A percentile compares a stretch with the other conserved stretches of the same genome.
Evolutionary conservation across 2,329 filamentous ascomycete genomes (phyloP).

Genomic region (Aspergillus sp.): DNA sequence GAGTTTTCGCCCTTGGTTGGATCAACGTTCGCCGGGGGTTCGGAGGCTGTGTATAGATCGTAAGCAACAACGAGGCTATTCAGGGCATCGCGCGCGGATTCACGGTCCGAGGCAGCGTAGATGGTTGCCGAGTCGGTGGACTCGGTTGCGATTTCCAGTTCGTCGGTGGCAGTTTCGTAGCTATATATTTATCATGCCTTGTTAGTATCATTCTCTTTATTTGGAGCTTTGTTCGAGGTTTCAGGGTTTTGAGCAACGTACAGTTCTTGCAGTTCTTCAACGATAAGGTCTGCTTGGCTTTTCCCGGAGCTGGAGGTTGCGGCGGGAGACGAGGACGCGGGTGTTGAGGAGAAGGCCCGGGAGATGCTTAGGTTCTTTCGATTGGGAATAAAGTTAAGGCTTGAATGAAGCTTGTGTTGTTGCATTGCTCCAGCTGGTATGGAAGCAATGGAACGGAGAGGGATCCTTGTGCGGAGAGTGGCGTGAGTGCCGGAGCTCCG

Average conservation of each 20-base stretch:
- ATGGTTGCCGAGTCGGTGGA: conserved; percentile 47
- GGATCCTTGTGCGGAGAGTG: neutral
- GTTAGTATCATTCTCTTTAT: too few species aligned
- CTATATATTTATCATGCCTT: conserved; percentile 16
- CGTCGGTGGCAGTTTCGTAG: conserved; percentile 48
- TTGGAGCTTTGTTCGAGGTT: too few species aligned
- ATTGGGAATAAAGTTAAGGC: neutral
- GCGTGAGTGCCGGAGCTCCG: neutral
- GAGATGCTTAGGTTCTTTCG: neutral
- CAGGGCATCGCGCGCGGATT: conserved; percentile 47
- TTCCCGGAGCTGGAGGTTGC: conserved; percentile 19
- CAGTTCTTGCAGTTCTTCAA: conserved; percentile 40
- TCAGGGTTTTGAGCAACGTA: conserved; percentile 13
- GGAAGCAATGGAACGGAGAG: neutral
- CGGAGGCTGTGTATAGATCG: conserved; percentile 31
- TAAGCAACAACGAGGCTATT: conserved; percentile 39
- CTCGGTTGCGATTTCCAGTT: conserved; percentile 52
- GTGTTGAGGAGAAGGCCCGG: conserved; percentile 1
- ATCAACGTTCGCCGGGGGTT: neutral
- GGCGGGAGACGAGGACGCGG: neutral
- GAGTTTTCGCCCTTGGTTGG: neutral
- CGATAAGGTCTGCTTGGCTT: conserved; percentile 31
- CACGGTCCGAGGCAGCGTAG: conserved; percentile 48
- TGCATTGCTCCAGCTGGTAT: neutral
- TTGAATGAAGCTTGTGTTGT: neutral